Evolutionary conservation across 169 alveolate species (phyloP).

Genomic region (Amoebophrya sp.): DNA sequence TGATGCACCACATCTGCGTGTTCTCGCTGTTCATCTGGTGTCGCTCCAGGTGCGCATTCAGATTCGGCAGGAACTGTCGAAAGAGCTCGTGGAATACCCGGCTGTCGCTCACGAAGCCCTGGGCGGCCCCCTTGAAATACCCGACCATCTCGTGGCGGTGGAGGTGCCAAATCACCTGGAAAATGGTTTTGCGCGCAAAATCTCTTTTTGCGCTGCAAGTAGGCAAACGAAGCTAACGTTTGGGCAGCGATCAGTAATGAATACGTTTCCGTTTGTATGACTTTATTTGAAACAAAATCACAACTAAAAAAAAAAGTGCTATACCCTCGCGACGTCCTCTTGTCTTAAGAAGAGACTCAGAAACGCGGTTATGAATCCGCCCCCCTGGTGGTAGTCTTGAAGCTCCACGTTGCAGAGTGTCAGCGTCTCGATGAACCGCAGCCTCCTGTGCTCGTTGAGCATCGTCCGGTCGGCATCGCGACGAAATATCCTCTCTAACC

Average conservation of each 20-base stretch:
- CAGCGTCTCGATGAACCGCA: neutral
- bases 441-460: neutral
- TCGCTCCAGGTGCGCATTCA: neutral
- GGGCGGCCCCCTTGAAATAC: conserved; percentile 14
- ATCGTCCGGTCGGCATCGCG: conserved; percentile 6
- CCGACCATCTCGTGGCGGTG: neutral
- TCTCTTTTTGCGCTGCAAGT: too few species aligned
- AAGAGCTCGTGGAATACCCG: neutral
- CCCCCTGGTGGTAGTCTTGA: conserved; percentile 7
- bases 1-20: conserved; percentile 24
- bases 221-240: too few species aligned
- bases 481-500: neutral
- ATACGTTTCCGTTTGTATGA: too few species aligned
- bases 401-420: neutral
- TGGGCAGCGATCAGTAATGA: too few species aligned
- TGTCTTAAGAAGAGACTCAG: neutral
- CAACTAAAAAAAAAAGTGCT: too few species aligned
- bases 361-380: neutral
- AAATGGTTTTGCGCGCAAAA: too few species aligned
- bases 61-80: neutral
- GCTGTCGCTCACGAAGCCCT: neutral
- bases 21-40: conserved; percentile 11
- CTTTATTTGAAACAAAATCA: too few species aligned
- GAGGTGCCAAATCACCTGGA: neutral
- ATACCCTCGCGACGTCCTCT: neutral